These are phyloP conservation scores for Diophrys appendiculata DNA, from an alignment of 73 alveolate genomes.

Conservation along the genomic window DNA sequence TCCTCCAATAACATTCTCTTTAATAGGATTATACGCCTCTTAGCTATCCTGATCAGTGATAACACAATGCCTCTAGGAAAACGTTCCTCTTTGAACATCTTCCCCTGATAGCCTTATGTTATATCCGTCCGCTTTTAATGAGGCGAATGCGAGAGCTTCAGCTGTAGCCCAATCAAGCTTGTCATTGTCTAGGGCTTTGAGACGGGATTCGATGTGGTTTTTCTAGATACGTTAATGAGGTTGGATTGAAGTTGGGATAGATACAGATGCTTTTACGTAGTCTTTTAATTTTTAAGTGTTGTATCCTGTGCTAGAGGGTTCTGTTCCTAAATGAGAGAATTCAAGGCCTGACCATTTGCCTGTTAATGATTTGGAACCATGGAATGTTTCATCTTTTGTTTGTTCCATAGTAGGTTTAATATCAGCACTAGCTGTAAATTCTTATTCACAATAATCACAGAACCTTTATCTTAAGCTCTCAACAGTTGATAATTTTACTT, in stretches of 20 bases:
- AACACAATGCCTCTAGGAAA: conserved; percentile 79
- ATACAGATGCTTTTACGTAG: conserved; percentile 67
- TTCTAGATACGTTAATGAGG: conserved; percentile 70
- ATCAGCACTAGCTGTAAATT: conserved; percentile 60
- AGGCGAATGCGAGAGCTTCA: conserved; percentile 88
- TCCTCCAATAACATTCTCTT: conserved; percentile 42
- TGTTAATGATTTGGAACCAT: conserved; percentile 70
- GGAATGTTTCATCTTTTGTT: conserved; percentile 54
- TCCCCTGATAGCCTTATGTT: conserved; percentile 77
- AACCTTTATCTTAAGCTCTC: conserved; percentile 58
- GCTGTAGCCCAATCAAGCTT: conserved; percentile 85
- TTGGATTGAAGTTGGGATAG: conserved; percentile 41
- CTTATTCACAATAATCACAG: conserved; percentile 61
- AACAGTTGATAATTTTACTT: conserved; percentile 48
- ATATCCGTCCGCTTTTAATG: conserved; percentile 75
- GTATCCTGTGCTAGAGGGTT: conserved; percentile 56
- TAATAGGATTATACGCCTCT: conserved; percentile 61
- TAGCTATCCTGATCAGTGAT: conserved; percentile 61
- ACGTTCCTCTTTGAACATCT: conserved; percentile 87
- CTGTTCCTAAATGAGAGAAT: conserved; percentile 62
- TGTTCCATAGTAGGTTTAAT: conserved; percentile 48
- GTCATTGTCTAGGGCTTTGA: conserved; percentile 54
- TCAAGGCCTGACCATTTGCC: conserved; percentile 74
- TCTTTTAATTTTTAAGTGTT: conserved; percentile 21
- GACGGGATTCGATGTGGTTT: conserved; percentile 66